Base-by-base conservation (phyloP, 495 filamentous ascomycete species). In the Penicillium diatomitis region DNA sequence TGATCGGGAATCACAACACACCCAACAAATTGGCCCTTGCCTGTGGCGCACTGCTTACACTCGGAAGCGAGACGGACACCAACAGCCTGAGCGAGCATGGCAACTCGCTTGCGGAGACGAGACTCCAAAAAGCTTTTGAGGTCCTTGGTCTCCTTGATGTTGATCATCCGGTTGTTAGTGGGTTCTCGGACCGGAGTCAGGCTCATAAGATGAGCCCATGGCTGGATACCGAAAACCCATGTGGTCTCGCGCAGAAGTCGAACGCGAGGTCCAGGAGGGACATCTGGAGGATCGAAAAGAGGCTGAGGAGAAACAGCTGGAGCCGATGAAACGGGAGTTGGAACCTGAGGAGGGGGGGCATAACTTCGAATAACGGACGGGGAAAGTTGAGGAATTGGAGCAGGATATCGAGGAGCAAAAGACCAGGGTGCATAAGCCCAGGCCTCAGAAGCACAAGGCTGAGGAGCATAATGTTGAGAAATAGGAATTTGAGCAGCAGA, bases 121-220 rank as follows among this genome's bases (percentile, higher is more conserved):
- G 32, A 30, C 4, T 44, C 11, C n/a, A 46, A 34, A 34, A 36
- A 46, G n/a, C 8, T 10, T 6, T 10, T 36, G 0, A 46, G 44
- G 33, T 29, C 37, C 2, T 29, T 8, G 4, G 44, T 34, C 12
- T 46, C 34, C n/a, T 37, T 28, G 12, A 46, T 46, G 33, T 4
- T 37, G 33, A 46, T 46, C 2, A 30, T 46, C 8, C 44, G 44
- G 6, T n/a, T 6, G 31, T 32, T 32, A 10, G 37, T 28, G 27
- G 44, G 44, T 37, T 46, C 44, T 12, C 44, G 44, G 31, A 44
- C n/a, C 8, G 41, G 41, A 6, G 31, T 44, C n/a, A 44, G 41
- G 2, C 2, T 10, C 29, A 44, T 32, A 6, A 44, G 8, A 2
- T 32, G n/a, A 11, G 4, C 11, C 41, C 41, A 44, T 6, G 41